Evolutionary conservation across 139 green algal genomes (phyloP), one percentile per base, ranked within the genome.

Genomic region (Pleodorina starrii): DNA sequence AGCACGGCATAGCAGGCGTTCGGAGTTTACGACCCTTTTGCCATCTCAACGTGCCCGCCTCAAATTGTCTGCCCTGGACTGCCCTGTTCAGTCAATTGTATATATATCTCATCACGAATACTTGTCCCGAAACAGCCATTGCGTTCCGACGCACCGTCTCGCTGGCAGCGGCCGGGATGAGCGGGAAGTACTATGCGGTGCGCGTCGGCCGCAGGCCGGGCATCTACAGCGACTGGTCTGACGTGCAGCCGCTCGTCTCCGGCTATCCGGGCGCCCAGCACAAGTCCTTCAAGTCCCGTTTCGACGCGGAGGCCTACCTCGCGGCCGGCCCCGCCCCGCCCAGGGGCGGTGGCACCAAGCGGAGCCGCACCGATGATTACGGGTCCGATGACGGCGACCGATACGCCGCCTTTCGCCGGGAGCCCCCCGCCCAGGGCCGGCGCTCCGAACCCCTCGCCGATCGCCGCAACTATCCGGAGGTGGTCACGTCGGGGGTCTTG

Each of bases 211-310:
- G 71, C 7, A 59, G 48, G 32, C 27, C 69, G 0, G 84, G 84
- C 36, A 82, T 89, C 16, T 89, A 83, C 50, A 12, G 43, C 1
- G 14, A 10, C 51, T 89, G 84, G 84, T 35, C 23, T 35, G 48
- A 81, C 16, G 50, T 72, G 17, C 57, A 89, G 46, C 29, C 48
- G 2, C 48, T 74, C 0, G 84, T 89, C 3, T 0, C 44, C 2
- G 84, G 84, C 38, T 89, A 59, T 27, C 69, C 69, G 25, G 84
- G 69, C 6, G 84, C 84, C 0, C 36, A 72, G 48, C 66, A 83
- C 38, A 89, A 89, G 51, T 71, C 43, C 0, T 89, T 89, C 84
- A 63, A 77, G n/a, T 40, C 27, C 23, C 63, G 81, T 19, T n/a
- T 12, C 2, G 57, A 75, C 4, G 79, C 79, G 12, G 59, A 76